Conservation (phyloP, 1,284 basidiomycete genomes). For the Irpex sp. region DNA sequence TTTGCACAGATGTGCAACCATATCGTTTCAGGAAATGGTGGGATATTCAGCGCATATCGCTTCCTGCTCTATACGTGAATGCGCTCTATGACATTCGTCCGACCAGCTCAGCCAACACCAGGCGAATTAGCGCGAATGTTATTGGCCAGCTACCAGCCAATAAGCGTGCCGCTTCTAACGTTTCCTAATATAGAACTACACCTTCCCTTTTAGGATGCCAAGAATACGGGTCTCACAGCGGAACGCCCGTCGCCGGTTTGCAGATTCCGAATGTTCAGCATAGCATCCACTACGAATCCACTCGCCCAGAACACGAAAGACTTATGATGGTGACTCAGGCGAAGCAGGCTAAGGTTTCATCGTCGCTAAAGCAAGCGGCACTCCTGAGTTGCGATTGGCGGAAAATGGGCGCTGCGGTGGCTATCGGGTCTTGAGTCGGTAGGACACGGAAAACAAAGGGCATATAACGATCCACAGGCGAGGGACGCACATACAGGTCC, state of each 20-base stretch:
- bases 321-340: background rate
- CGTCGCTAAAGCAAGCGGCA: background rate
- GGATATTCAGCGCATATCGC: no score
- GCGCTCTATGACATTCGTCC: no score
- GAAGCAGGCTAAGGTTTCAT: background rate
- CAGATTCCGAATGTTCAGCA: background rate
- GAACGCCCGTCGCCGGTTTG: background rate
- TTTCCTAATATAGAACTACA: slow-evolving; percentile 2
- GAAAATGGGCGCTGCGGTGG: slow-evolving; percentile 6
- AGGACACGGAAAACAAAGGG: slow-evolving; percentile 1
- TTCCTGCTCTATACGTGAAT: no score
- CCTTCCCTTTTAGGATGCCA: slow-evolving; percentile 1
- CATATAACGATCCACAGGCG: background rate
- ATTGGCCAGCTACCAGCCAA: background rate
- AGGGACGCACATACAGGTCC: background rate
- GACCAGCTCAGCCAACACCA: background rate
- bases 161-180: background rate
- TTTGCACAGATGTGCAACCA: no score
- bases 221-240: background rate
- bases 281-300: background rate
- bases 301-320: background rate
- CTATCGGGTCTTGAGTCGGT: slow-evolving; percentile 8
- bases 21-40: no score
- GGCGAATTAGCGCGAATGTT: background rate
- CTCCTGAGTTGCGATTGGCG: background rate